A percentile compares a stretch with the other conserved stretches of the same genome.
Conservation (phyloP, 495 filamentous ascomycete species). For the Annulohypoxylon moriforme region DNA sequence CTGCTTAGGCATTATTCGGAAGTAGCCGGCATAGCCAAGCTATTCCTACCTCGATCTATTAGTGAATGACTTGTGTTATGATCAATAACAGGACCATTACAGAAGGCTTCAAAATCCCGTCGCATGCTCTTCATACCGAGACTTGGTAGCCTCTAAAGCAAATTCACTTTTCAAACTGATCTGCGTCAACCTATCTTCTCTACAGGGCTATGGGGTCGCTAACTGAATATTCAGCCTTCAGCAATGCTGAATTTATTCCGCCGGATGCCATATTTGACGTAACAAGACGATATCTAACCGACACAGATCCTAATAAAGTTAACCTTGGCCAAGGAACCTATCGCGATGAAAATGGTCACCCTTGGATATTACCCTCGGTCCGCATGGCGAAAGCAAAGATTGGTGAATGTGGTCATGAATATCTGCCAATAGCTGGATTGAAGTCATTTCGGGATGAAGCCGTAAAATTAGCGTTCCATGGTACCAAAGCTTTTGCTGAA, state of each 20-base stretch:
- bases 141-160: too few species aligned
- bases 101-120: too few species aligned
- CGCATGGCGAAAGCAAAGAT: slow-evolving; percentile 56
- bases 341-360: slow-evolving; percentile 64
- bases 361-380: slow-evolving; percentile 63
- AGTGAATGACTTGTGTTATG: too few species aligned
- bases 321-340: slow-evolving; percentile 58
- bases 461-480: slow-evolving; percentile 1
- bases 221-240: neutral
- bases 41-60: too few species aligned
- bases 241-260: slow-evolving; percentile 34
- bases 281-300: slow-evolving; percentile 50
- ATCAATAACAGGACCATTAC: too few species aligned
- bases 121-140: too few species aligned
- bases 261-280: slow-evolving; percentile 53
- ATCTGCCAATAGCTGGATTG: slow-evolving; percentile 54
- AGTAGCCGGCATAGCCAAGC: too few species aligned
- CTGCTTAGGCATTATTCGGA: too few species aligned
- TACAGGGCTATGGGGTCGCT: neutral
- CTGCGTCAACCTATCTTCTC: too few species aligned
- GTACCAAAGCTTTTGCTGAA: slow-evolving; percentile 4
- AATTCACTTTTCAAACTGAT: too few species aligned
- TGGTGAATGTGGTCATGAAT: slow-evolving; percentile 55
- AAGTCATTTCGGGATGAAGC: slow-evolving; percentile 37
- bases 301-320: slow-evolving; percentile 60